These are phyloP conservation scores for Adansonia digitata DNA, from an alignment of 345 rosid species.

Conservation along the genomic window DNA sequence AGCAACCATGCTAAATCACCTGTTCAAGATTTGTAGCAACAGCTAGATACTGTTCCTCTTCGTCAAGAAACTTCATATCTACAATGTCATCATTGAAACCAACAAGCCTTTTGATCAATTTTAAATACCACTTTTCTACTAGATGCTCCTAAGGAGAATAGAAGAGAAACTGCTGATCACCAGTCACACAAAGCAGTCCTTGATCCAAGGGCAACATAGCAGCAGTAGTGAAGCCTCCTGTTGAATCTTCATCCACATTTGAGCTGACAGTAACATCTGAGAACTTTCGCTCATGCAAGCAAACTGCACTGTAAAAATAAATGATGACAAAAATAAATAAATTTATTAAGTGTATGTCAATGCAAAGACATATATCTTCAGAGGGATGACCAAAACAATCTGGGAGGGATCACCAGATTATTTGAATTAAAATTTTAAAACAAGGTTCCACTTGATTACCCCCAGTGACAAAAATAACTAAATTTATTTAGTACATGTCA, in stretches of 20 bases:
- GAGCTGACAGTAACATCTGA: conserved; percentile 65
- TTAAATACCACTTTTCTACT: conserved; percentile 42
- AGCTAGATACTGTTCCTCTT: conserved; percentile 80
- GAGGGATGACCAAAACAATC: background rate
- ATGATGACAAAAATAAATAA: conserved; percentile 17
- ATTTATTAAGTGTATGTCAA: conserved; percentile 2
- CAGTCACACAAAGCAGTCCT: conserved; percentile 89
- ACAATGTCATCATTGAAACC: conserved; percentile 92
- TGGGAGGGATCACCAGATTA: background rate
- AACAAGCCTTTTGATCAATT: conserved; percentile 64
- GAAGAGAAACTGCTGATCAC: conserved; percentile 83
- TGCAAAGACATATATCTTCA: background rate
- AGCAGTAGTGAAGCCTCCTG: conserved; percentile 76
- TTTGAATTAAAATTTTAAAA: conserved; percentile 1
- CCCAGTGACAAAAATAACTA: conserved; percentile 25
- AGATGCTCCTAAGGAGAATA: conserved; percentile 39
- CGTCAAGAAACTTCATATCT: conserved; percentile 88
- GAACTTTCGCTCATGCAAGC: conserved; percentile 68
- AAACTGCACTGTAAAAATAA: conserved; percentile 63
- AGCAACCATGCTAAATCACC: conserved; percentile 32
- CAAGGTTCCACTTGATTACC: conserved; percentile 31
- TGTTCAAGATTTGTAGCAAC: conserved; percentile 95
- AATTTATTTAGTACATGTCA: conserved; percentile 8
- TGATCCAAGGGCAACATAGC: conserved; percentile 57
- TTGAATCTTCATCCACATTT: conserved; percentile 53